Evolutionary conservation across 345 rosid genomes (phyloP).

Genomic region (Erodium maritimum): DNA sequence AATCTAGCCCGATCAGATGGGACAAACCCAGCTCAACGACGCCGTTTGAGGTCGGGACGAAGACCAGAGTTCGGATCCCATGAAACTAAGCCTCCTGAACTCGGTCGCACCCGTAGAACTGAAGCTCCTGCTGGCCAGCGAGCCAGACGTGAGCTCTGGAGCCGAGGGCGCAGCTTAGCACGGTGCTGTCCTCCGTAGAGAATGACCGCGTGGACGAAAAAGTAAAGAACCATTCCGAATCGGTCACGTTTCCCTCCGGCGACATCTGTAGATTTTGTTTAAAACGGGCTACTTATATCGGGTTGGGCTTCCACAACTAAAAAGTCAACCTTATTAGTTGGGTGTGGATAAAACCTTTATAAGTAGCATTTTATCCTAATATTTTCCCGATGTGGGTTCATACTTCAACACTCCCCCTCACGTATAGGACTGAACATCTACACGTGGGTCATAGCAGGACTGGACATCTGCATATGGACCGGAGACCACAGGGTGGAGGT

Average conservation of each 20-base stretch:
- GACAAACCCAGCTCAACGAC: conserved; percentile 51
- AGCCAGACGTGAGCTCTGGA: conserved; percentile 31
- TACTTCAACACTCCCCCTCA: too few species aligned
- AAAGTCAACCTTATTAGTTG: too few species aligned
- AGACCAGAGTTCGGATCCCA: conserved; percentile 36
- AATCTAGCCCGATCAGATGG: conserved; percentile 22
- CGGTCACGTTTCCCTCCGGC: conserved; percentile 13
- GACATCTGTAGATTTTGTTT: too few species aligned
- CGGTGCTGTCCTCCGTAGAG: conserved; percentile 18
- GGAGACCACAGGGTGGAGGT: too few species aligned
- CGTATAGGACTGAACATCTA: too few species aligned
- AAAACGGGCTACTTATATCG: too few species aligned
- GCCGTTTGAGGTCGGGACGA: conserved; percentile 30
- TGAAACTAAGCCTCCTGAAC: conserved; percentile 34
- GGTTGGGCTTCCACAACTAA: too few species aligned
- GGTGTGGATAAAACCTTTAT: too few species aligned
- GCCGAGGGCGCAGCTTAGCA: conserved; percentile 22
- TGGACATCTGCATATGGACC: too few species aligned
- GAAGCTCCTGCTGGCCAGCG: conserved; percentile 21
- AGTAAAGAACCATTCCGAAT: conserved; percentile 33
- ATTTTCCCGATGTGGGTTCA: too few species aligned
- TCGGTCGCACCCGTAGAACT: conserved; percentile 29
- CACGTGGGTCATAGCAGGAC: too few species aligned
- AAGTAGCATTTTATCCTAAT: too few species aligned
- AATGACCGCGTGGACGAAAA: conserved; percentile 27